Percentiles rank a stretch among this genome's conserved stretches.
Evolutionary conservation across 2,329 filamentous ascomycete genomes (phyloP).

Genomic region (Clonostachys rosea): DNA sequence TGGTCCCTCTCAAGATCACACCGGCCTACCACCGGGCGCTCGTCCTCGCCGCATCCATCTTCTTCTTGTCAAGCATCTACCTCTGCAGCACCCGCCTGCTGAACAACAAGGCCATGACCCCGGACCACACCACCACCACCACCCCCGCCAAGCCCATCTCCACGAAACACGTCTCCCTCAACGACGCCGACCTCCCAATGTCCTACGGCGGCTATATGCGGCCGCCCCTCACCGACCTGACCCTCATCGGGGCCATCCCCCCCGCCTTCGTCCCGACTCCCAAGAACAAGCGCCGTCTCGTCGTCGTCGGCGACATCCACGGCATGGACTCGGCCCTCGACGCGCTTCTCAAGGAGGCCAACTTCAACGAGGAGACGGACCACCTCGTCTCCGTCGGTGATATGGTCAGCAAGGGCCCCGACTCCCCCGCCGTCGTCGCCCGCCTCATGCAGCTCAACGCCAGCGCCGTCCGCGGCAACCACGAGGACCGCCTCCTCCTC

Average conservation of each 20-base stretch:
- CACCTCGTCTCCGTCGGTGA: conserved; percentile 76
- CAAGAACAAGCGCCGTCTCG: conserved; percentile 51
- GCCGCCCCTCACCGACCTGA: conserved; percentile 26
- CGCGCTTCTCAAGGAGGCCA: conserved; percentile 60
- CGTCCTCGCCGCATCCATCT: conserved; percentile 19
- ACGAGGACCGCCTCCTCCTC: conserved; percentile 82
- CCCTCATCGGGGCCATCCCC: conserved; percentile 21
- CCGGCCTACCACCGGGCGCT: conserved; percentile 19
- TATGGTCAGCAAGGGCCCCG: conserved; percentile 80
- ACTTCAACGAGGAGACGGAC: conserved; percentile 55
- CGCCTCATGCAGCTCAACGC: conserved; percentile 70
- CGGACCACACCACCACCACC: not conserved
- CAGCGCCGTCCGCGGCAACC: conserved; percentile 83
- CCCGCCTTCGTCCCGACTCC: conserved; percentile 20
- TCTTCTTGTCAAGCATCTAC: conserved; percentile 25
- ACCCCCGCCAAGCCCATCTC: not conserved
- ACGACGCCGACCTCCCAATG: conserved; percentile 28
- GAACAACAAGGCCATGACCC: conserved; percentile 5
- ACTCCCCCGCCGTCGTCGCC: conserved; percentile 73
- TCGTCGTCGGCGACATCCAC: conserved; percentile 90
- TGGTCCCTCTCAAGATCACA: conserved; percentile 1
- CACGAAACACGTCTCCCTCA: conserved; percentile 8
- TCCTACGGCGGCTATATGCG: conserved; percentile 31
- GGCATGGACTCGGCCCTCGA: conserved; percentile 70
- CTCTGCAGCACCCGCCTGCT: conserved; percentile 25